Evolutionary conservation across 768 basidiomycete genomes (phyloP).

Genomic region (Russula emetica): DNA sequence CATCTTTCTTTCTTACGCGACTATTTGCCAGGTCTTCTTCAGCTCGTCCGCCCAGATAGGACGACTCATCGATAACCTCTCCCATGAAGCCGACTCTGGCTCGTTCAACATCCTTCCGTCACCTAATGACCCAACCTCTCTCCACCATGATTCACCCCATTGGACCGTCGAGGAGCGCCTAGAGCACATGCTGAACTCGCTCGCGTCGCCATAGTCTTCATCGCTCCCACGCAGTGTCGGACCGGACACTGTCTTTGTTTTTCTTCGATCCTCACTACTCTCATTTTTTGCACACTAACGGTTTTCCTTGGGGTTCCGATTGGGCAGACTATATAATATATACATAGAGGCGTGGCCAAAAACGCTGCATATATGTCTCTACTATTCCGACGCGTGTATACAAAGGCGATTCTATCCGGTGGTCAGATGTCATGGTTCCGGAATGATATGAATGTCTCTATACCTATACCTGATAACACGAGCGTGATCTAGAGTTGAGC

Average conservation of each 20-base stretch:
- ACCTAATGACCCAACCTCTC: slow-evolving; percentile 26
- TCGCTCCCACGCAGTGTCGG: slow-evolving; percentile 15
- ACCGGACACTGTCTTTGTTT: slow-evolving; percentile 5
- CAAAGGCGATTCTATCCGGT: slow-evolving; percentile 6
- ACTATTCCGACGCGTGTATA: slow-evolving; percentile 14
- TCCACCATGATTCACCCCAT: slow-evolving; percentile 52
- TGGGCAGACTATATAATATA: slow-evolving; percentile 13
- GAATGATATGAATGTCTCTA: not conserved
- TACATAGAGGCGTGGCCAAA: slow-evolving; percentile 12
- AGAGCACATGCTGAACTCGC: slow-evolving; percentile 60
- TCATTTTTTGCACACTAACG: slow-evolving; percentile 7
- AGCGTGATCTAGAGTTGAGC: not conserved
- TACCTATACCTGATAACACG: not conserved
- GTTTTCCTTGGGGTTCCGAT: slow-evolving; percentile 9
- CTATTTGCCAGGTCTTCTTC: slow-evolving; percentile 55
- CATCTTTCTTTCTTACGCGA: not conserved
- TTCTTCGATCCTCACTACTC: slow-evolving; percentile 12
- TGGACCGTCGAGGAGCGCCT: slow-evolving; percentile 75
- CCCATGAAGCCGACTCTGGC: slow-evolving; percentile 75
- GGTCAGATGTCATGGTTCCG: slow-evolving; percentile 11
- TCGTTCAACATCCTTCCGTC: slow-evolving; percentile 71
- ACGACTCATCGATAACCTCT: slow-evolving; percentile 77
- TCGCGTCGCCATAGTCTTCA: slow-evolving; percentile 34
- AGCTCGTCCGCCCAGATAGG: slow-evolving; percentile 76
- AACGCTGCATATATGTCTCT: slow-evolving; percentile 26